These are phyloP conservation scores for Cyanodermella asteris DNA, from an alignment of 2,329 filamentous ascomycete genomes.

Conservation along the genomic window DNA sequence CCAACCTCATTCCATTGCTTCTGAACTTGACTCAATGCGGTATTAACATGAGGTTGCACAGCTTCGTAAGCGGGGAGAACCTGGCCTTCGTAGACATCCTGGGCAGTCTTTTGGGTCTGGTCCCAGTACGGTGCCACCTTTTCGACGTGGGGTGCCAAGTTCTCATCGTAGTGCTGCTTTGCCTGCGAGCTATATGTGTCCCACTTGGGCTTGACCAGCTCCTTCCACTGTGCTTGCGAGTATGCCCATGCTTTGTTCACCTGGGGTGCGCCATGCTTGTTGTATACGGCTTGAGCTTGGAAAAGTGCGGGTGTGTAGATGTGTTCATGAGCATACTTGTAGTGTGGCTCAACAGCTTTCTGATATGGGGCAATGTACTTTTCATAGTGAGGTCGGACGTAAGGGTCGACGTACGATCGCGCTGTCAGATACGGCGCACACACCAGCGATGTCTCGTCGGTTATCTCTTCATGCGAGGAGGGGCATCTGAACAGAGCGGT, in stretches of 20 bases:
- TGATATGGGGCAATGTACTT: conserved; percentile 68
- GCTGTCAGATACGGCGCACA: conserved; percentile 61
- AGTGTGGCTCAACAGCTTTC: conserved; percentile 52
- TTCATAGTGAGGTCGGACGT: conserved; percentile 68
- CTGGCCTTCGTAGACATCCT: conserved; percentile 48
- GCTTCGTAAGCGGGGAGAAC: conserved; percentile 54
- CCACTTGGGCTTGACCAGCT: conserved; percentile 53
- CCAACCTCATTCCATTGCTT: no score
- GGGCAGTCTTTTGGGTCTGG: conserved; percentile 37
- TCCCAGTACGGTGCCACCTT: conserved; percentile 54
- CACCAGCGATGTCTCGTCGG: conserved; percentile 48
- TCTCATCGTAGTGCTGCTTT: conserved; percentile 44
- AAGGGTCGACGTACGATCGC: conserved; percentile 46
- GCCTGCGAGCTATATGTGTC: conserved; percentile 39
- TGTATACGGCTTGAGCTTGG: conserved; percentile 38
- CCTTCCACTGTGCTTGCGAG: conserved; percentile 53
- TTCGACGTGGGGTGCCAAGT: conserved; percentile 52
- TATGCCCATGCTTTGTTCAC: conserved; percentile 46
- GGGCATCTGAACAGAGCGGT: conserved; percentile 72
- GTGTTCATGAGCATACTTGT: conserved; percentile 30
- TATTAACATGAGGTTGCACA: conserved; percentile 54
- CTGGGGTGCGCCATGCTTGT: conserved; percentile 53
- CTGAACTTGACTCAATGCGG: no score
- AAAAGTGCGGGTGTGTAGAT: conserved; percentile 47
- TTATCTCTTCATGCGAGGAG: conserved; percentile 41